phyloP scores from a whole-genome alignment of 257 asterid genomes.

The Ocimum tenuiflorum region DNA sequence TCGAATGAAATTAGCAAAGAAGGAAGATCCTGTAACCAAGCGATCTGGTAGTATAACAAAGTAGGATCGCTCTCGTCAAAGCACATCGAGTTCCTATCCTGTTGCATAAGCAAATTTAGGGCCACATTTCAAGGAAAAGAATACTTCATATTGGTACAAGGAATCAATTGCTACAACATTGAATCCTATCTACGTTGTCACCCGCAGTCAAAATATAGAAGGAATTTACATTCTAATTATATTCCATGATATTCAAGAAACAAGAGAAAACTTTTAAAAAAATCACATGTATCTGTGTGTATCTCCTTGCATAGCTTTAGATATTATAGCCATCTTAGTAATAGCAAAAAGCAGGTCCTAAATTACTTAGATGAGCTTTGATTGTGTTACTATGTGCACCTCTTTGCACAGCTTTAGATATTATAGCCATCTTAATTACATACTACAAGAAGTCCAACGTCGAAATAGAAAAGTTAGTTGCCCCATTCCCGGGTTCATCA shows the following conservation, averaged over 20 bases:
- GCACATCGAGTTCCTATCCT: conserved; percentile 48
- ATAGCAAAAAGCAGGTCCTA: too few species aligned
- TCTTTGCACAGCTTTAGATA: too few species aligned
- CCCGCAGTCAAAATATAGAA: too few species aligned
- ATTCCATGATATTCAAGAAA: background rate
- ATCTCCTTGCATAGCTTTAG: too few species aligned
- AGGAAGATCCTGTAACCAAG: conserved; percentile 73
- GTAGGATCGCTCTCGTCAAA: conserved; percentile 42
- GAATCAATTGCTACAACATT: background rate
- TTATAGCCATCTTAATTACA: too few species aligned
- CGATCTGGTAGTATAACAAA: conserved; percentile 39
- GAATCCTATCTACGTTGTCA: background rate
- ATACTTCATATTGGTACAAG: background rate
- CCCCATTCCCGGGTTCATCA: too few species aligned
- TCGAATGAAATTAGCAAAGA: conserved; percentile 53
- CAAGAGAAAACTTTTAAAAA: background rate
- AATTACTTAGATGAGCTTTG: too few species aligned
- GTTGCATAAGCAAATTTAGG: conserved; percentile 13
- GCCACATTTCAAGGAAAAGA: conserved; percentile 3
- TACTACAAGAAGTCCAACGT: too few species aligned
- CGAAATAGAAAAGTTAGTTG: too few species aligned
- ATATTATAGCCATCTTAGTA: too few species aligned
- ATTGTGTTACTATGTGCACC: too few species aligned
- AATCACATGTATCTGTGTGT: background rate
- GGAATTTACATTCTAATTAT: too few species aligned